Base-by-base conservation (phyloP, 495 filamentous ascomycete species). In the Penicillium ucsense region DNA sequence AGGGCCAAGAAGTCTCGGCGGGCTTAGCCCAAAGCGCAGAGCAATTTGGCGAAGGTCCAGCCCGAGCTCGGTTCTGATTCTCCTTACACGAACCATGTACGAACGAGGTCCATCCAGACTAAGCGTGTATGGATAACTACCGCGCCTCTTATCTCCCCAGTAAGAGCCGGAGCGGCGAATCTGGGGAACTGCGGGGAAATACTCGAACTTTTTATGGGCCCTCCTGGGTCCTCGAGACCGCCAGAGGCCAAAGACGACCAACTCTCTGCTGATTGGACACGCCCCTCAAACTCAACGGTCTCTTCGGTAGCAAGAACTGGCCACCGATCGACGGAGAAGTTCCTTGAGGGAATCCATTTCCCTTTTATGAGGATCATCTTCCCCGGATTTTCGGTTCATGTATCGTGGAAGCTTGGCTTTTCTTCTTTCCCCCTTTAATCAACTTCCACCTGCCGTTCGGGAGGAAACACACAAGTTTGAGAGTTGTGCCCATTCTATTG, bases 111-210 rank as follows among this genome's bases (percentile, higher is more conserved):
- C 20, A 20, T 1, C 20, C 20, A 20, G 7, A 31, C 41, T 27
- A 43, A 43, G 41, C 41, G 4, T 33, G 20, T 20, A 20, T 20
- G 20, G 20, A 20, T 20, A 20, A 20, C 20, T 20, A 20, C 20
- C 20, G 20, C 20, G 20, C 20, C 20, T 20, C 20, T 20, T 20
- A 20, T 28, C 35, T 9, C 38, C 38, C 38, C 38, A 42, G 11
- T 35, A n/a, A 31, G 12, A 42, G 30, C 31, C 38, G 27, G 10
- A 40, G 31, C 27, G 37, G 20, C 31, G 44, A 44, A 45, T 49
- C 47, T 12, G 41, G 47, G 47, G 47, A 49, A 49, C n/a, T 46
- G 48, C 48, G 48, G 48, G 48, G 48, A 46, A 46, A 40, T 10
- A 35, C 37, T 20, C 20, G 20, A 20, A 20, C 20, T 20, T 20